Evolutionary conservation across 805 yeast species (phyloP).

Genomic region (Monosporozyma aerobia): DNA sequence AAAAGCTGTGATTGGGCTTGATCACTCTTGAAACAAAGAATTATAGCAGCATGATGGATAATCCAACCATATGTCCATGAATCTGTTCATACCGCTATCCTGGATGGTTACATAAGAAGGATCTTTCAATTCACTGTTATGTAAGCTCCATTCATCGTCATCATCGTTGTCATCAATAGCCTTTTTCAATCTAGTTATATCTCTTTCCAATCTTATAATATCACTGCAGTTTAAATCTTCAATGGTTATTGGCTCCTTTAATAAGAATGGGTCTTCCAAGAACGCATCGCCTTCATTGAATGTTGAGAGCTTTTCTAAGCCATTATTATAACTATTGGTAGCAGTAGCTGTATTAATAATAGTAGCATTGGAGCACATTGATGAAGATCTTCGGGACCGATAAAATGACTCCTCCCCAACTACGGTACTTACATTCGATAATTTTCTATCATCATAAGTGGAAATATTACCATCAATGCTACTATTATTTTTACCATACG

Average conservation of each 20-base stretch:
- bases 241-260: neutral
- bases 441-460: neutral
- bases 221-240: neutral
- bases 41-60: neutral
- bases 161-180: neutral
- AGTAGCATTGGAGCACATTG: neutral
- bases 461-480: neutral
- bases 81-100: neutral
- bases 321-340: neutral
- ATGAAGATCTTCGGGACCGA: neutral
- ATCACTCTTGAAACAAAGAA: neutral
- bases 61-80: neutral
- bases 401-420: neutral
- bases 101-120: neutral
- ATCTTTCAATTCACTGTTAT: neutral
- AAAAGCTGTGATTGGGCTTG: no score
- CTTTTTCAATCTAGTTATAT: neutral
- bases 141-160: neutral
- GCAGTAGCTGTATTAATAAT: neutral
- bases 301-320: neutral
- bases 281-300: neutral
- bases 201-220: neutral
- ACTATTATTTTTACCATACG: neutral
- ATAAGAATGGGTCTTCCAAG: neutral
- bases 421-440: conserved; percentile 2